Conservation (phyloP, 2,329 filamentous ascomycete genomes). For the Nannizzia gypsea region DNA sequence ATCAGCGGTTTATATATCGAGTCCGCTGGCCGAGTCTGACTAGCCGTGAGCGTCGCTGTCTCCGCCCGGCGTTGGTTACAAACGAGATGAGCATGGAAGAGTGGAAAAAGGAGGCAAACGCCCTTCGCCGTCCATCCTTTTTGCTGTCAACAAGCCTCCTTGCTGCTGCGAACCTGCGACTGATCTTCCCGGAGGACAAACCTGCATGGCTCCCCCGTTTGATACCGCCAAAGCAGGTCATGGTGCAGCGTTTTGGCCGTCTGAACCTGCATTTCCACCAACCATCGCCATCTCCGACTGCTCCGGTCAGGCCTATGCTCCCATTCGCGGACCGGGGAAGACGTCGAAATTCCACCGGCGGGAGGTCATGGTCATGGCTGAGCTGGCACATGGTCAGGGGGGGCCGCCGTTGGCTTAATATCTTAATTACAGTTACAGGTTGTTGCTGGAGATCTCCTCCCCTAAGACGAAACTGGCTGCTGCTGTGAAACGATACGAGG, state of each 20-base stretch:
- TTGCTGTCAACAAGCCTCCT: neutral
- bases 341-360: neutral
- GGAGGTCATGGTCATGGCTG: neutral
- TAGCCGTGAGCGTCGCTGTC: neutral
- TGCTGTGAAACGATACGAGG: no score
- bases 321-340: neutral
- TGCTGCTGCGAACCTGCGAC: neutral
- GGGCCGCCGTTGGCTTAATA: no score
- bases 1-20: neutral
- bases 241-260: neutral
- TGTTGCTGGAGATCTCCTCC: no score
- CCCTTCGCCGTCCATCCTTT: neutral
- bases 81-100: neutral
- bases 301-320: neutral
- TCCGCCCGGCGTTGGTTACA: no score
- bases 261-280: neutral
- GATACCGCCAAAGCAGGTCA: neutral
- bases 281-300: constrained; percentile 1
- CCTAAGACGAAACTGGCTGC: no score
- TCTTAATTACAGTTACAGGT: no score
- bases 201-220: neutral
- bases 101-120: neutral
- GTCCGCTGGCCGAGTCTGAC: neutral
- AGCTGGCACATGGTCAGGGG: neutral
- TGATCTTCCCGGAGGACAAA: neutral